These are phyloP conservation scores for Crithidia mellificae DNA, from an alignment of 208 protist species.

Conservation along the genomic window DNA sequence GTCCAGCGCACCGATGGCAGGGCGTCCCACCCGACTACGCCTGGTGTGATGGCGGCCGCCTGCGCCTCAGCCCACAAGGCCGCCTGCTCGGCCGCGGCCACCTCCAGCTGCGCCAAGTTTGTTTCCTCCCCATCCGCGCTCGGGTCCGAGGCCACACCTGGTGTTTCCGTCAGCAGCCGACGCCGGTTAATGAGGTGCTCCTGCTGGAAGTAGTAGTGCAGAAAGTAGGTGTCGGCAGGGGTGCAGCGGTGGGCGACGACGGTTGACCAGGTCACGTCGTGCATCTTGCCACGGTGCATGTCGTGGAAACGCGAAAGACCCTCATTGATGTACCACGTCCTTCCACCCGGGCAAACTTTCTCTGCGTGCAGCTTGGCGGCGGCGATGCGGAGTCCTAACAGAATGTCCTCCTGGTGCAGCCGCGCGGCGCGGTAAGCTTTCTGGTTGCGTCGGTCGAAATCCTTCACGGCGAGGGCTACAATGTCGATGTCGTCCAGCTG, in stretches of 20 bases:
- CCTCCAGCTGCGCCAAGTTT: no score
- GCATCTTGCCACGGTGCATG: background rate
- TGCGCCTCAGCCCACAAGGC: background rate
- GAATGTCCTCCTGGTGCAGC: slow-evolving; percentile 10
- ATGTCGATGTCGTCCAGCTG: background rate
- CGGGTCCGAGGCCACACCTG: background rate
- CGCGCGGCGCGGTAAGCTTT: background rate
- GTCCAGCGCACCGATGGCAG: background rate
- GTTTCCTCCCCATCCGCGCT: background rate
- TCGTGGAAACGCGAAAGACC: slow-evolving; percentile 6
- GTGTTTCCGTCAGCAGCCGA: no score
- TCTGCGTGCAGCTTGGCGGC: background rate
- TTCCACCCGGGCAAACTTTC: background rate
- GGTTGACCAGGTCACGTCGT: slow-evolving; percentile 20
- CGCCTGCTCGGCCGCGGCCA: background rate
- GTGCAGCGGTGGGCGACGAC: slow-evolving; percentile 12
- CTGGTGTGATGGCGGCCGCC: background rate
- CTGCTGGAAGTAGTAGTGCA: slow-evolving; percentile 21
- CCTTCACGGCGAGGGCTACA: background rate
- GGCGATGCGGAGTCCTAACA: background rate
- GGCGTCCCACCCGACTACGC: slow-evolving; percentile 10
- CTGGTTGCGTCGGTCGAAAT: background rate
- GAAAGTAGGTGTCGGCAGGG: slow-evolving; percentile 11
- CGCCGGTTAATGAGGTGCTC: slow-evolving; percentile 7
- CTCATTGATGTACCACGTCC: background rate